Evolutionary conservation across 108 stramenopile species (phyloP).

Genomic region (Cylindrotheca closterium): DNA sequence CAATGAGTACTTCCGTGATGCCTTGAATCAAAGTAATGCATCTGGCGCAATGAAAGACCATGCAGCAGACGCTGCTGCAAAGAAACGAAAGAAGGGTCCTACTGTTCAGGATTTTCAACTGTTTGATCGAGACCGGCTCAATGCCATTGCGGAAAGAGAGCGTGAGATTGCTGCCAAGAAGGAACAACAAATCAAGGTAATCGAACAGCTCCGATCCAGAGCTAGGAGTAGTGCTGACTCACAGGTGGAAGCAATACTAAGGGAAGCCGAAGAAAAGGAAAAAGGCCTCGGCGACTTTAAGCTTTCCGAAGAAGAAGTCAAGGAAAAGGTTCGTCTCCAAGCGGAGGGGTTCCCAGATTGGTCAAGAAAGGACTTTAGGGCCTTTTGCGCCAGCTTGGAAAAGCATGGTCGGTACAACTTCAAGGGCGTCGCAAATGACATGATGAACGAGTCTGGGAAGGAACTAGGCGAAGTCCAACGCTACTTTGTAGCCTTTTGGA

Average conservation of each 20-base stretch:
- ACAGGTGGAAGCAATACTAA: conserved; percentile 28
- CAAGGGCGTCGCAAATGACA: conserved; percentile 71
- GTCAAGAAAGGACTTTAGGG: conserved; percentile 89
- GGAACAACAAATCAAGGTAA: conserved; percentile 62
- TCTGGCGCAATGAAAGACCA: conserved; percentile 65
- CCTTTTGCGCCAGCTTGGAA: conserved; percentile 85
- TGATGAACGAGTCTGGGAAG: conserved; percentile 87
- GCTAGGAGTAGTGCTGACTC: conserved; percentile 36
- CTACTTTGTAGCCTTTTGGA: conserved; percentile 91
- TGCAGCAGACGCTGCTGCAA: conserved; percentile 74
- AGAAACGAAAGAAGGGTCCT: conserved; percentile 86
- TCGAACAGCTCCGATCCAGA: conserved; percentile 67
- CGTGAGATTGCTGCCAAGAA: conserved; percentile 64
- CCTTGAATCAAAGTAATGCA: conserved; percentile 57
- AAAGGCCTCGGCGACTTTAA: conserved; percentile 47
- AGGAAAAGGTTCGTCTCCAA: conserved; percentile 67
- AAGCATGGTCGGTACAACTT: conserved; percentile 91
- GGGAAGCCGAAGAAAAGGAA: conserved; percentile 64
- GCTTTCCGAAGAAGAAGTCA: conserved; percentile 52
- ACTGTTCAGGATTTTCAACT: conserved; percentile 94
- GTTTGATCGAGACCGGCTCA: conserved; percentile 81
- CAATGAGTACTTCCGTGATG: conserved; percentile 87
- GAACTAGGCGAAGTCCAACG: conserved; percentile 76
- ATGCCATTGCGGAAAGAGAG: conserved; percentile 77
- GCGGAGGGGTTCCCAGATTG: conserved; percentile 94